A percentile compares a stretch with the other conserved stretches of the same genome.
Conservation (phyloP, 768 basidiomycete species). For the Amanita molliuscula region DNA sequence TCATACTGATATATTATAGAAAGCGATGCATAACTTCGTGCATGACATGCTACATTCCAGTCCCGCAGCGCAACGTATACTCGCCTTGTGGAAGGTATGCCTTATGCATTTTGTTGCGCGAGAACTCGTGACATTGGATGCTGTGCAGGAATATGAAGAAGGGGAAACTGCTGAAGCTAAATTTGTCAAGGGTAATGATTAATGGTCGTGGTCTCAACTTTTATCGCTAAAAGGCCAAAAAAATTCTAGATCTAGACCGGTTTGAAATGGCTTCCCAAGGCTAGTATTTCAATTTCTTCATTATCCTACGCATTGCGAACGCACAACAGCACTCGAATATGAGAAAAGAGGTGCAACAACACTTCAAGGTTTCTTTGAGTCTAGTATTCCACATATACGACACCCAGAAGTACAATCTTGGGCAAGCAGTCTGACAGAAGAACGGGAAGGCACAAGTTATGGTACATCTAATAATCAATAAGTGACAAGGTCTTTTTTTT, state of each 20-base stretch:
- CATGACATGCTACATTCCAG: conserved; percentile 80
- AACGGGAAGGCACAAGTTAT: conserved; percentile 23
- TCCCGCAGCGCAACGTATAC: conserved; percentile 57
- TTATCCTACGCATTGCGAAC: background rate
- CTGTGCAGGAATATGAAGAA: conserved; percentile 71
- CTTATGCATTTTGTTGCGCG: background rate
- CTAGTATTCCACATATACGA: conserved; percentile 59
- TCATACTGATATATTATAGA: conserved; percentile 27
- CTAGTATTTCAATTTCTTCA: conserved; percentile 11
- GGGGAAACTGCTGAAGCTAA: conserved; percentile 61
- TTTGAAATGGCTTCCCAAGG: conserved; percentile 88
- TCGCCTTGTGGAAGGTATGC: conserved; percentile 60
- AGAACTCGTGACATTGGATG: background rate
- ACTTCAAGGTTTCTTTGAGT: conserved; percentile 74
- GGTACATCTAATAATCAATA: background rate
- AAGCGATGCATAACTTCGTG: conserved; percentile 86
- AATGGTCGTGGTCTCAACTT: background rate
- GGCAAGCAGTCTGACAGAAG: conserved; percentile 47
- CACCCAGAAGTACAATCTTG: conserved; percentile 68
- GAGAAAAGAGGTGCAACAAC: conserved; percentile 35
- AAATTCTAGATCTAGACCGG: conserved; percentile 60
- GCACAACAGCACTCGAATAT: conserved; percentile 55
- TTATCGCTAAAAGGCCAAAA: background rate
- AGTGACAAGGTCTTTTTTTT: too few species aligned
- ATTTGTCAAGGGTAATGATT: conserved; percentile 70